Evolutionary conservation across 345 rosid genomes (phyloP), one percentile per base, ranked within the genome.

Genomic region (Nephelium lappaceum): DNA sequence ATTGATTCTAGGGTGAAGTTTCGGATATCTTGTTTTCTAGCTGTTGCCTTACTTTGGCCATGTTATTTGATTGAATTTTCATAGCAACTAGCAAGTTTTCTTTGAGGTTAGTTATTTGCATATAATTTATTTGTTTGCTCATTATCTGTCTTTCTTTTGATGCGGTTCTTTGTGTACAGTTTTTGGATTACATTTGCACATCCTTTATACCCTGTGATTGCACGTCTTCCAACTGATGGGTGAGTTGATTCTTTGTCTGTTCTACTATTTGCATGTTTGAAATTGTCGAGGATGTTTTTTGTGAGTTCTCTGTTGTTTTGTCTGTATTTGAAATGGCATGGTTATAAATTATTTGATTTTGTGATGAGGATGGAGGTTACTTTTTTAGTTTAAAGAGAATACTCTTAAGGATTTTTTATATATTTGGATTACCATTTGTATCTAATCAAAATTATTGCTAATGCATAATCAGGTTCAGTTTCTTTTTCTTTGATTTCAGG

Each of bases 141-240:
- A 27, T 42, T 51, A 16, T 66, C 14, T 24, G 14, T 49, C 55
- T 57, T 45, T 62, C 42, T 57, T 65, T 12, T 47, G 60, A 69
- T 57, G 14, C 82, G 71, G 23, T 74, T 69, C 49, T 71, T 67
- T 58, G 58, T 84, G n/a, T 82, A 55, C 91, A 97, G 98, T 69
- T 97, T 94, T 82, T 93, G 86, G 93, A 84, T 86, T 78, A 74
- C 95, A n/a, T 70, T 89, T 78, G 86, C 86, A 11, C 91, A 93
- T 81, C 97, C 96, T 39, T 82, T 96, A 43, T 72, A 47, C 78
- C 91, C 99, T 75, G 91, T 87, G 80, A 75, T 87, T 66, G 73
- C 91, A 11, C 84, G 67, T 84, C 76, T 89, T 78, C 92, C 95
- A 67, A 67, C 89, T 71, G 98, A 96, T 81, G 97, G 95, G 99